These are phyloP conservation scores for Tricholoma bakamatsutake DNA, from an alignment of 768 basidiomycete species.

Conservation along the genomic window DNA sequence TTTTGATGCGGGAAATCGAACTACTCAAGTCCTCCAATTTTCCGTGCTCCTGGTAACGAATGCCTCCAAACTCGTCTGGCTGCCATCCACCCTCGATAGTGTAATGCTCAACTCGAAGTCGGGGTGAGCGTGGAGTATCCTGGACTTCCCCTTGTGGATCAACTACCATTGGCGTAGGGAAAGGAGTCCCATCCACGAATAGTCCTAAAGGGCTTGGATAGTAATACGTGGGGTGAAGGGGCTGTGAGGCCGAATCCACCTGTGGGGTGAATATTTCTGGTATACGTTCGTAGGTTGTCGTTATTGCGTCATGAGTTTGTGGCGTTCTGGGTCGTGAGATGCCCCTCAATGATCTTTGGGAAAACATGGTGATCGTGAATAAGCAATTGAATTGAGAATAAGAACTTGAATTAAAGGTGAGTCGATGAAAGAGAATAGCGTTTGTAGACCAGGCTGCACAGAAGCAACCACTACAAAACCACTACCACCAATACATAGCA, in stretches of 20 bases:
- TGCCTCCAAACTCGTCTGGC: constrained; percentile 17
- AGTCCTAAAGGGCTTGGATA: background rate
- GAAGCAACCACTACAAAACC: background rate
- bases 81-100: constrained; percentile 23
- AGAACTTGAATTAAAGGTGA: background rate
- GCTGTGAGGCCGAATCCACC: background rate
- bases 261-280: background rate
- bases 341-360: background rate
- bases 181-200: background rate
- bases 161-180: background rate
- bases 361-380: background rate
- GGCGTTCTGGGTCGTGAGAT: background rate
- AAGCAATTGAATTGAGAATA: background rate
- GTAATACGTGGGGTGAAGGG: background rate
- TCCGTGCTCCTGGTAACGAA: constrained; percentile 18
- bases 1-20: background rate
- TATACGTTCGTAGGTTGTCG: background rate
- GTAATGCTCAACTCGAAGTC: constrained; percentile 6
- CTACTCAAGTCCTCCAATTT: constrained; percentile 25
- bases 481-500: background rate
- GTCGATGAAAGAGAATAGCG: background rate
- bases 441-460: background rate
- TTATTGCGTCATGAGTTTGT: background rate
- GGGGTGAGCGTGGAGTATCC: background rate
- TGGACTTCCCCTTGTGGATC: background rate